Base-by-base conservation (phyloP, 1,139 yeast species). In the Scheffersomyces parashehatae region DNA sequence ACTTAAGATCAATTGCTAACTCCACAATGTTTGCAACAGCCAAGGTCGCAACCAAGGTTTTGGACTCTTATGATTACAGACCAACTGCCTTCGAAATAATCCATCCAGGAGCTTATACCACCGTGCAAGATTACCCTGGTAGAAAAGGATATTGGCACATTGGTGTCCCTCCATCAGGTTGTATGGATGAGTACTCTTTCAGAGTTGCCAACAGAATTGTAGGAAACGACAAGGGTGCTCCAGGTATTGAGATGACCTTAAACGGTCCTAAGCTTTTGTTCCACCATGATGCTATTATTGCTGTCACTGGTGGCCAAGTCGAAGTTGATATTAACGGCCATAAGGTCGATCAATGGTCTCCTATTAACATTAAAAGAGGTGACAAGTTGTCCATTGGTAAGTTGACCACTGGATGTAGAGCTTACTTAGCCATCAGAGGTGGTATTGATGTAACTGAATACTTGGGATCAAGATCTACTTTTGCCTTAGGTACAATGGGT, bases 161-260 rank as follows among this genome's bases (percentile, higher is more conserved):
- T 55, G 99, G 99, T 63, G 97, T 93, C 44, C 99, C 99, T 28
- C 98, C 98, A 8, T 88, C 97, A 32, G 99, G 99, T 38, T 97
- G 98, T 50, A 93, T 93, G 98, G 98, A 93, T 67, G 81, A 85
- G 48, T 90, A 84, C 56, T 83, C 97, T 2, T 91, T 90, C 72
- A 79, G 97, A 60, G 64, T 89, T 49, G 97, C 96, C 29, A 91
- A 93, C 71, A 74, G 87, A 61, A 82, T 88, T 59, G 97, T 93
- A 41, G 97, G 97, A 48, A 91, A 93, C 65, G 80, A 85, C 55
- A 67, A 73, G 53, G 72, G 77, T 37, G 86, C 96, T 12, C 96
- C 98, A 10, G 97, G 95, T 36, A 76, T 93, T 60, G 99, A 93
- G 68, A 77, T 88, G 48, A 93, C 98, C 1, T 72, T 93, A 56